Evolutionary conservation across 2,329 filamentous ascomycete genomes (phyloP), one percentile per base, ranked within the genome.

Genomic region (Apiospora arundinis): DNA sequence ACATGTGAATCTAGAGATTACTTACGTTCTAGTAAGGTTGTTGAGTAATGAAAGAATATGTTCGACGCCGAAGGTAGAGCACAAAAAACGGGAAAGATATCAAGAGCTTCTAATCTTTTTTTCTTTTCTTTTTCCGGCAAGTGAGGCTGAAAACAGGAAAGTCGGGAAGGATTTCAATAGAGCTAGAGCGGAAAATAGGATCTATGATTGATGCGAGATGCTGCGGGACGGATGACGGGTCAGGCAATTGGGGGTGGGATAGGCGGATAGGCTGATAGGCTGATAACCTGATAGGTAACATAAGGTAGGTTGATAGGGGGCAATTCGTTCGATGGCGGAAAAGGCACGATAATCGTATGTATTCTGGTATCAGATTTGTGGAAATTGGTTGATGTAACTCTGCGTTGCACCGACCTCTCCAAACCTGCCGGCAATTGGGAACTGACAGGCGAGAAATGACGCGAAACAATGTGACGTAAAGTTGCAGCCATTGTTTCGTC

Each of bases 1-100:
- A 63, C 56, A 63, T 63, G 56, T 63, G 56, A 40, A 40, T n/a
- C 56, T 63, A 63, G 56, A 63, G 56, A 63, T 48, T 37, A 63
- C 56, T 40, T 40, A 63, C 28, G 18, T 37, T 40, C 2, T 8
- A 9, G 32, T 18, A 60, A 21, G 11, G 18, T 21, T 40, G n/a
- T 63, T 21, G 18, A 40, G 6, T 63, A n/a, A n/a, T 40, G 56
- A 40, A 21, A 32, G n/a, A n/a, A 18, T 21, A 48, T 63, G 56
- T 63, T 63, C 56, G 32, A 40, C 56, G 37, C 56, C 40, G 28
- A 63, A 23, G 18, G 56, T 63, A 63, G 56, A 60, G 37, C 52
- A 60, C 52, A 16, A 56, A 42, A 42, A 42, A 42, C 9, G 9
- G 40, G 40, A 32, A 32, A 32, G 32, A 9, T 42, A 42, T 42